Evolutionary conservation across 2,329 filamentous ascomycete species (phyloP).

Genomic region (Biscogniauxia mediterranea): DNA sequence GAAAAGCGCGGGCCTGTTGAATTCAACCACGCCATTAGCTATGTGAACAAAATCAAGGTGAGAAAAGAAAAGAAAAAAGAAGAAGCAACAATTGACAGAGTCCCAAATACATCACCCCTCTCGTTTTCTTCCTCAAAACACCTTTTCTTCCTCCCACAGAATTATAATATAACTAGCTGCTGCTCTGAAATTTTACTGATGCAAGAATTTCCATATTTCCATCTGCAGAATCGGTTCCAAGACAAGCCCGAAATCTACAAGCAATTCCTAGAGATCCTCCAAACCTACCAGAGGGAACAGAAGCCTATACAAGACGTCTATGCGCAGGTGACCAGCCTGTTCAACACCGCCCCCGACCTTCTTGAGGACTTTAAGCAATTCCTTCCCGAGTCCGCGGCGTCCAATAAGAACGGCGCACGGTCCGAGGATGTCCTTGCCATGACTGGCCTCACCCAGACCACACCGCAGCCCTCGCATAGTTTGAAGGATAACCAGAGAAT

Average conservation of each 20-base stretch:
- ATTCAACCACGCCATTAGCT: slow-evolving; percentile 98
- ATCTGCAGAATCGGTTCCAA: slow-evolving; percentile 83
- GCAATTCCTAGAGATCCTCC: slow-evolving; percentile 95
- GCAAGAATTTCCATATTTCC: slow-evolving; percentile 4
- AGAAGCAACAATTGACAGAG: slow-evolving; percentile 1
- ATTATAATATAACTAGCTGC: not conserved
- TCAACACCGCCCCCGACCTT: slow-evolving; percentile 89
- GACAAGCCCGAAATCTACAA: slow-evolving; percentile 98
- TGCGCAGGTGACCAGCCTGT: slow-evolving; percentile 90
- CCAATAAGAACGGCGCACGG: slow-evolving; percentile 59
- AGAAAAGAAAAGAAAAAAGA: slow-evolving; percentile 33
- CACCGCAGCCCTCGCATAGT: slow-evolving; percentile 51
- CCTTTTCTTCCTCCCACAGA: not conserved
- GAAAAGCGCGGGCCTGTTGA: slow-evolving; percentile 94
- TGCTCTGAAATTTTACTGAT: not conserved
- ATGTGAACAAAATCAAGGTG: slow-evolving; percentile 99
- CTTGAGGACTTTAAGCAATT: slow-evolving; percentile 99
- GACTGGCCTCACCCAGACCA: slow-evolving; percentile 44
- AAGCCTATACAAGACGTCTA: slow-evolving; percentile 99
- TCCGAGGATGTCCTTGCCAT: slow-evolving; percentile 65
- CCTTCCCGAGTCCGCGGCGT: slow-evolving; percentile 77
- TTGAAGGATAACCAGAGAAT: slow-evolving; percentile 69
- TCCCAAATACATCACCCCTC: not conserved
- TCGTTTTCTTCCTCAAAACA: not conserved
- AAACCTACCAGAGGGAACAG: slow-evolving; percentile 96